A percentile compares a stretch with the other conserved stretches of the same genome.
Evolutionary conservation across 805 yeast species (phyloP).

Genomic region (Yarrowia porcina): DNA sequence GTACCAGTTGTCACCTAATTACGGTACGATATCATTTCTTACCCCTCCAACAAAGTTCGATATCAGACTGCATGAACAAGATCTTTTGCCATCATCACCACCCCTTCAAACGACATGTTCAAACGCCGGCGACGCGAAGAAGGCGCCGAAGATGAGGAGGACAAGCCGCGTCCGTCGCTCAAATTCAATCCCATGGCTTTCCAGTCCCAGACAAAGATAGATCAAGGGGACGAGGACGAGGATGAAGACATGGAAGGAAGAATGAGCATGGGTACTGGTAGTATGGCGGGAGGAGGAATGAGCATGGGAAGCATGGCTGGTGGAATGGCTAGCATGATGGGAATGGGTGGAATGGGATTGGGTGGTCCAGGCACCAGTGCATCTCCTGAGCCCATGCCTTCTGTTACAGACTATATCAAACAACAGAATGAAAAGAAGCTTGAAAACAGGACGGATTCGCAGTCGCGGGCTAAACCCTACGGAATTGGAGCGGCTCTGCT

Average conservation of each 20-base stretch:
- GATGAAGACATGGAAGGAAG: neutral
- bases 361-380: too few species aligned
- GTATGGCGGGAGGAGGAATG: neutral
- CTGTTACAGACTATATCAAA: constrained; percentile 7
- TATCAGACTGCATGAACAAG: neutral
- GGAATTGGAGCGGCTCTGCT: constrained; percentile 84
- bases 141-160: neutral
- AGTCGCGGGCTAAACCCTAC: constrained; percentile 41
- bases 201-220: neutral
- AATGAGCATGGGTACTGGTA: neutral
- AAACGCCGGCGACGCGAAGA: constrained; percentile 8
- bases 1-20: too few species aligned
- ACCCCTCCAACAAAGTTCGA: neutral
- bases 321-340: neutral
- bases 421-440: constrained; percentile 16
- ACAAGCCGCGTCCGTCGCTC: neutral
- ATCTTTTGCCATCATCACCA: neutral
- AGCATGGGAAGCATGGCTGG: neutral
- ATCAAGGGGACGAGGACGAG: neutral
- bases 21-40: too few species aligned
- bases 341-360: neutral
- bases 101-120: neutral
- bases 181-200: constrained; percentile 24
- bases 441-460: neutral
- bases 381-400: neutral